Evolutionary conservation across 2,329 filamentous ascomycete species (phyloP).

Genomic region (Fusarium euwallaceae): DNA sequence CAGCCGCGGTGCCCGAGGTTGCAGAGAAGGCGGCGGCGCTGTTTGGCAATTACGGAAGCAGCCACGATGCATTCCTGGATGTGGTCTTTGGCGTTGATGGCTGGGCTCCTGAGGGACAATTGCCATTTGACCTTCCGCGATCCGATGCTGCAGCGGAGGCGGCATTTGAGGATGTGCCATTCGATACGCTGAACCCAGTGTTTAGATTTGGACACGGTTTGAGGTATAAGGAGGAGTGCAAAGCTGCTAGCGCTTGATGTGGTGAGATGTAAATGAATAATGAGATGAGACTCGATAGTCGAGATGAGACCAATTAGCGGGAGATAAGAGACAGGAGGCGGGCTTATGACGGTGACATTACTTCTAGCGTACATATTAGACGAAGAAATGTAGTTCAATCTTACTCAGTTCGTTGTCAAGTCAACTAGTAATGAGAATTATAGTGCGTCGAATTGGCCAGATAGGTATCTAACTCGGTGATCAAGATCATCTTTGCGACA

Average conservation of each 20-base stretch:
- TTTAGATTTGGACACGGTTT: slow-evolving; percentile 51
- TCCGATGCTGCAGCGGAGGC: slow-evolving; percentile 58
- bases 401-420: background rate
- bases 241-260: background rate
- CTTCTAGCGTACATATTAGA: background rate
- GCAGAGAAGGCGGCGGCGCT: slow-evolving; percentile 55
- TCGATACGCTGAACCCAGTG: slow-evolving; percentile 45
- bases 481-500: background rate
- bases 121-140: slow-evolving; percentile 58
- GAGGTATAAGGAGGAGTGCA: slow-evolving; percentile 49
- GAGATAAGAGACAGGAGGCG: background rate
- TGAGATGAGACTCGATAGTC: background rate
- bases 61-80: slow-evolving; percentile 58
- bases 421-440: background rate
- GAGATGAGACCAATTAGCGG: background rate
- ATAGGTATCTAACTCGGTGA: background rate
- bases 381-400: background rate
- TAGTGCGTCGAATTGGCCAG: background rate
- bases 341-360: background rate
- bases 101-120: slow-evolving; percentile 51
- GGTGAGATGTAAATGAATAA: background rate
- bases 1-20: slow-evolving; percentile 58
- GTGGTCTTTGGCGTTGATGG: slow-evolving; percentile 55
- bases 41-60: slow-evolving; percentile 57
- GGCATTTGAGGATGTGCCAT: slow-evolving; percentile 46